phyloP scores from a whole-genome alignment of 768 basidiomycete genomes.

The Paxillus involutus region DNA sequence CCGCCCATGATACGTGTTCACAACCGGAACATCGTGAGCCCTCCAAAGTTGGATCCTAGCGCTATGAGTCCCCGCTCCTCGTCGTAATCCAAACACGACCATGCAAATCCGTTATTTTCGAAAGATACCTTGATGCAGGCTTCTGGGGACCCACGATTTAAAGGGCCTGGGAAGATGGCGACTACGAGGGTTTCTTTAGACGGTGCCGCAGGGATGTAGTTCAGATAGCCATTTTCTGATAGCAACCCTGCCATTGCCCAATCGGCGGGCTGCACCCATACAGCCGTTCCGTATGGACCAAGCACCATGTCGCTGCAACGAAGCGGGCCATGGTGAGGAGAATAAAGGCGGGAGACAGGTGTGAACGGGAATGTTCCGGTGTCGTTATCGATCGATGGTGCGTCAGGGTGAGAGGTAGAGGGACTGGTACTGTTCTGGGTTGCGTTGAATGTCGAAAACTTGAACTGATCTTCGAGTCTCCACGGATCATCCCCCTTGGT shows the following conservation, averaged over 20 bases:
- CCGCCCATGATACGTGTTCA: constrained; percentile 4
- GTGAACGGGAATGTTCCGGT: constrained; percentile 51
- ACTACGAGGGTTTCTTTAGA: constrained; percentile 44
- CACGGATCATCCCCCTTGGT: constrained; percentile 63
- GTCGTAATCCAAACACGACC: constrained; percentile 64
- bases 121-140: constrained; percentile 32
- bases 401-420: not conserved
- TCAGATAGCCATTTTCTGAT: constrained; percentile 15
- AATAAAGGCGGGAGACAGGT: constrained; percentile 35
- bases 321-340: constrained; percentile 45
- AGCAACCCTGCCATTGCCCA: constrained; percentile 40
- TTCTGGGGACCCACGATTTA: constrained; percentile 16
- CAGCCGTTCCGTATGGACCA: constrained; percentile 55
- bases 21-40: constrained; percentile 36
- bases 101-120: constrained; percentile 32
- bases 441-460: constrained; percentile 48
- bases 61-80: constrained; percentile 55
- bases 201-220: constrained; percentile 13
- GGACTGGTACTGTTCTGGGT: constrained; percentile 17
- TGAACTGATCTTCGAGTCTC: constrained; percentile 48
- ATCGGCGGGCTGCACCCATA: constrained; percentile 61
- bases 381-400: constrained; percentile 13
- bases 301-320: constrained; percentile 54
- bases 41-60: constrained; percentile 50
- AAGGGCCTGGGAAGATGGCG: constrained; percentile 48